These are phyloP conservation scores for Penicillium sp. DNA, from an alignment of 2,329 filamentous ascomycete genomes.

Conservation along the genomic window DNA sequence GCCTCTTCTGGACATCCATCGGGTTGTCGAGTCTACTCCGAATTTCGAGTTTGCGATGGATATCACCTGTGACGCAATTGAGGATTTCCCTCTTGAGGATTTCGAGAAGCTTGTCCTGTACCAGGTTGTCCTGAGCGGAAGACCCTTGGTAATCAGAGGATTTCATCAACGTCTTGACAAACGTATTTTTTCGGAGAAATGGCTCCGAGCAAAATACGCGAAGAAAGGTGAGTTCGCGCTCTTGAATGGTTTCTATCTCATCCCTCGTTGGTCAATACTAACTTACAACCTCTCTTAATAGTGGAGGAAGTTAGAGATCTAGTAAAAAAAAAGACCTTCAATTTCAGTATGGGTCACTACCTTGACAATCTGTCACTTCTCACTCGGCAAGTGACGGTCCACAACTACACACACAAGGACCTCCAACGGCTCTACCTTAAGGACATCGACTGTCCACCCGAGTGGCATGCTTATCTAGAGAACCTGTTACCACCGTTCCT, in stretches of 20 bases:
- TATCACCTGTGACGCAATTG: constrained; percentile 75
- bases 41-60: constrained; percentile 87
- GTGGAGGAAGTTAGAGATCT: constrained; percentile 85
- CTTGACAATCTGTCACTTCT: constrained; percentile 81
- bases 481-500: constrained; percentile 75
- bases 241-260: background rate
- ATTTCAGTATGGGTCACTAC: constrained; percentile 87
- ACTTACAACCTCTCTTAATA: constrained; percentile 34
- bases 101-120: constrained; percentile 83
- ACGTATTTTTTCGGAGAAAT: constrained; percentile 73
- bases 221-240: constrained; percentile 63
- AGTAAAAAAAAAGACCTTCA: constrained; percentile 66
- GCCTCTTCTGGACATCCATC: constrained; percentile 74
- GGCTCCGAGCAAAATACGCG: constrained; percentile 75
- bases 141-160: constrained; percentile 85
- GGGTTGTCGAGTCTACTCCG: constrained; percentile 70
- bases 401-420: constrained; percentile 73
- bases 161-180: constrained; percentile 74
- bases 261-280: constrained; percentile 2
- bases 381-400: constrained; percentile 73
- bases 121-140: constrained; percentile 80
- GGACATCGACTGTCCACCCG: constrained; percentile 88
- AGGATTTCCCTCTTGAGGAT: constrained; percentile 68
- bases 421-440: constrained; percentile 91
- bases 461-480: constrained; percentile 79